Base-by-base conservation (phyloP, 1,139 yeast genomes). In the Taphrina wiesneri region DNA sequence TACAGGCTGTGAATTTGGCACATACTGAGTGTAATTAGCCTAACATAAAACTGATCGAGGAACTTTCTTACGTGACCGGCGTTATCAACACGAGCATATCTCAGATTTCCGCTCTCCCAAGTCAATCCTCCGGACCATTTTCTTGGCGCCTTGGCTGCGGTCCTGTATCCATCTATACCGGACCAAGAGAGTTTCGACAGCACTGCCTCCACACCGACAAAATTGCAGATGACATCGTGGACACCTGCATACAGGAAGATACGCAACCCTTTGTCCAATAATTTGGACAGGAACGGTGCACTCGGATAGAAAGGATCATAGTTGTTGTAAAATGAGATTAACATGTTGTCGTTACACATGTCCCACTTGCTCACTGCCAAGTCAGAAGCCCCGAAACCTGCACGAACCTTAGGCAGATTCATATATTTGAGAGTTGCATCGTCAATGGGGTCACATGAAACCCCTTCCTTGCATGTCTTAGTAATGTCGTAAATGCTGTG, bases 401-500 rank as follows among this genome's bases (percentile, higher is more conserved):
- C 85, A 79, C 86, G 87, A 66, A 88, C 93, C 65, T 78, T 79
- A 25, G 83, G 85, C 75, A 79, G 81, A 81, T 89, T 89, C 79
- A 89, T 79, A 78, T 85, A 89, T 64, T 82, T 77, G 70, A 84
- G 87, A 72, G 88, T 84, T 78, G 83, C 85, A 69, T 81, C 83
- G 76, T 87, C 80, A 53, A 83, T 87, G 53, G 82, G 81, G 82
- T 93, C 93, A 78, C 99, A 93, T 73, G 91, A 82, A n/a, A 21
- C 49, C 46, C 85, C 85, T 67, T 88, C 89, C 74, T 87, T 91
- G 78, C 99, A 93, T 77, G 83, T 83, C 74, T 85, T 85, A 78
- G 98, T 86, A 72, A 93, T 88, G 75, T 93, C 99, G 77, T 93
- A 93, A 61, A 90, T 96, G 75, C 93, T 70, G 77, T 87, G 85